Evolutionary conservation across 2,329 filamentous ascomycete genomes (phyloP), one percentile per base, ranked within the genome.

Genomic region (Aspergillaceae sp.): DNA sequence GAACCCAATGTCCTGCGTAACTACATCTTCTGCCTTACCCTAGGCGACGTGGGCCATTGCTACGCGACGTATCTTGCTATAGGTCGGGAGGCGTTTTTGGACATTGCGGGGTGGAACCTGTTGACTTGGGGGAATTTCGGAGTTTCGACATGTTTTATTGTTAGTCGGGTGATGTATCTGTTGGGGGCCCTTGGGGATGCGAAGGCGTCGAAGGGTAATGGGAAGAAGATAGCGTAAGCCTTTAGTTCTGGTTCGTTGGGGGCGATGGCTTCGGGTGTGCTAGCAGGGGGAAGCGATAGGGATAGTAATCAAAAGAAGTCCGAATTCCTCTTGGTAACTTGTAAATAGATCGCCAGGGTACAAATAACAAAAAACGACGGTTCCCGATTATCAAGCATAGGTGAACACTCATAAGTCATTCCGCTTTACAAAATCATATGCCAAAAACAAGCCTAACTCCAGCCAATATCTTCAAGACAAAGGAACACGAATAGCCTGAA

Each of bases 121-220:
- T 76, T 84, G 71, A 77, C 81, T n/a, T 86, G 80, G 79, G 85
- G 84, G 2, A 88, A 88, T 56, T 73, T 89, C 51, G 82, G 76
- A 5, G 73, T 75, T 42, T 87, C 84, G 28, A 76, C 65, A 0
- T 77, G 79, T 44, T 65, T 86, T 29, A 79, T 80, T 45, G 44
- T 75, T 28, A 76, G 76, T 47, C 72, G 82, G 38, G 68, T 75
- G 11, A 67, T 73, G 10, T 85, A 83, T 60, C 66, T 86, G 4
- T 46, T 74, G 10, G 83, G 82, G 1, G 34, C 75, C 2, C 83
- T 86, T 65, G 82, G 80, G 3, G 65, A 70, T 47, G 52, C 59
- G 8, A 59, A 48, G 48, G 53, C 50, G 10, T 43, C 50, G 10
- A 56, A 58, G 42, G 46, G 42, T 36, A 50, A 40, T 43, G 53